Conservation (phyloP, 495 filamentous ascomycete species). For the Xylaria venustula region DNA sequence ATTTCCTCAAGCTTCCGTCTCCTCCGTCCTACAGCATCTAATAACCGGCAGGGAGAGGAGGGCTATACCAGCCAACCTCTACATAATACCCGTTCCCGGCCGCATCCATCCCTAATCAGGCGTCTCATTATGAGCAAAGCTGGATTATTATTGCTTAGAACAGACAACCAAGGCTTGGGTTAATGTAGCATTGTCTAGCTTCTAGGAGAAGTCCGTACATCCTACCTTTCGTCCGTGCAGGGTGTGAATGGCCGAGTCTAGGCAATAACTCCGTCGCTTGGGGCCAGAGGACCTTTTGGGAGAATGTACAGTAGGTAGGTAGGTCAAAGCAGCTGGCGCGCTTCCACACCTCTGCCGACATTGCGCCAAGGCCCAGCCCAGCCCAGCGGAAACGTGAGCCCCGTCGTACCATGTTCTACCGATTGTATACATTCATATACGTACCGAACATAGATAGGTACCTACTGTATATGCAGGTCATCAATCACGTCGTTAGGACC, state of each 20-base stretch:
- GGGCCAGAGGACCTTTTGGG: neutral
- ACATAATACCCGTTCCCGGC: neutral
- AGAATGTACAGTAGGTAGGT: neutral
- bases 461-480: neutral
- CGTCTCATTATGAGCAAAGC: neutral
- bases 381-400: neutral
- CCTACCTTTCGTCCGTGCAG: neutral
- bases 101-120: neutral
- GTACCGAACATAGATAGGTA: too few species aligned
- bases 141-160: neutral
- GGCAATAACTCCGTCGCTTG: neutral
- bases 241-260: neutral
- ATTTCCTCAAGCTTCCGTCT: neutral
- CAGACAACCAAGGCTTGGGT: neutral
- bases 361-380: conserved; percentile 4
- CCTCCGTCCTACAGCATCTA: conserved; percentile 10
- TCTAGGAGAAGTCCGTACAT: neutral
- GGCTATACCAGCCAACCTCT: neutral
- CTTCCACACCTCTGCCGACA: neutral
- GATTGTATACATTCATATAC: too few species aligned
- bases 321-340: neutral
- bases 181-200: neutral
- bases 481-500: neutral
- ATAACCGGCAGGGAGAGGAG: neutral
- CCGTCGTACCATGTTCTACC: neutral